Evolutionary conservation across 805 yeast genomes (phyloP).

Genomic region (Suhomyces sp.): DNA sequence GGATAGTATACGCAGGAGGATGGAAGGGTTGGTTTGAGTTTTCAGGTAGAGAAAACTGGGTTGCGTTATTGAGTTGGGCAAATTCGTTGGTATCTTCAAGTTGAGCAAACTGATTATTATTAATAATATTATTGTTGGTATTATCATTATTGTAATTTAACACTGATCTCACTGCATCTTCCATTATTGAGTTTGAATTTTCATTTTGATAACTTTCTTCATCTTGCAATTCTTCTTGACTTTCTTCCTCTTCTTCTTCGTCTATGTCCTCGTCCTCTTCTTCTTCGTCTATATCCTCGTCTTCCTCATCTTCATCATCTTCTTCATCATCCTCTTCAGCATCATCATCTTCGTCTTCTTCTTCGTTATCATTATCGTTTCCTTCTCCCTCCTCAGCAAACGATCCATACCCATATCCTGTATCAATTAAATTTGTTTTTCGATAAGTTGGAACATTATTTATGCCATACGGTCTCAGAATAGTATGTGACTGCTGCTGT

Average conservation of each 20-base stretch:
- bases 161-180: too few species aligned
- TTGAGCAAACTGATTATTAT: too few species aligned
- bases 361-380: background rate
- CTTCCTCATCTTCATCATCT: conserved; percentile 3
- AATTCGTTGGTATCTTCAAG: too few species aligned
- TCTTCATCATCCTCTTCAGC: conserved; percentile 1
- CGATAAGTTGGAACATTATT: background rate
- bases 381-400: conserved; percentile 1
- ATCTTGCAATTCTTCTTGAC: too few species aligned
- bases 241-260: background rate
- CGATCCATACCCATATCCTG: too few species aligned
- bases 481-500: too few species aligned
- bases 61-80: too few species aligned
- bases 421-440: background rate
- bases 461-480: conserved; percentile 1
- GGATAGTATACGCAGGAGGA: background rate
- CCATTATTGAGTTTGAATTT: too few species aligned
- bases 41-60: too few species aligned
- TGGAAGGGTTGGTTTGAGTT: background rate
- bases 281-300: background rate
- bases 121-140: too few species aligned
- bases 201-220: too few species aligned
- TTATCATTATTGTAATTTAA: too few species aligned
- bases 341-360: conserved; percentile 2
- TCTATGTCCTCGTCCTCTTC: background rate